Evolutionary conservation across 345 rosid species (phyloP).

Genomic region (Microcos paniculata): DNA sequence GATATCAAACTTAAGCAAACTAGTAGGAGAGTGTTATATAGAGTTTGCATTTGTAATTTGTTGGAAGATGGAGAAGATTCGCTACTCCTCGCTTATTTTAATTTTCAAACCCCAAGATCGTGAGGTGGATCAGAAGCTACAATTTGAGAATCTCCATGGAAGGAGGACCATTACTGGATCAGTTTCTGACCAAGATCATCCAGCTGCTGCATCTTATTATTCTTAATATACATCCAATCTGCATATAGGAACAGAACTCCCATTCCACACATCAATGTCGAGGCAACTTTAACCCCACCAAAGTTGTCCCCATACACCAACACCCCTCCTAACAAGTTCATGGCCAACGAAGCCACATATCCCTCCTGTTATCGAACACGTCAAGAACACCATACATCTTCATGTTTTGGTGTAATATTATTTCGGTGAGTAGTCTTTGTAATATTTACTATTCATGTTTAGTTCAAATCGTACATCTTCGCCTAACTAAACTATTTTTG

Average conservation of each 20-base stretch:
- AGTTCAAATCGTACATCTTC: too few species aligned
- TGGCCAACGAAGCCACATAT: conserved; percentile 74
- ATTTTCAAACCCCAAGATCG: not conserved
- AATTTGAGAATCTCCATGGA: not conserved
- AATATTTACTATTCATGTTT: too few species aligned
- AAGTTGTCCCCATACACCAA: conserved; percentile 63
- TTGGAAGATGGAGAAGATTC: too few species aligned
- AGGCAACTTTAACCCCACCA: conserved; percentile 73
- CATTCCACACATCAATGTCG: conserved; percentile 74
- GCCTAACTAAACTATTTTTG: too few species aligned
- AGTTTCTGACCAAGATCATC: not conserved
- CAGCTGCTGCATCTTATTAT: conserved; percentile 10
- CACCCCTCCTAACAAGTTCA: conserved; percentile 87
- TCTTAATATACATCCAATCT: conserved; percentile 59
- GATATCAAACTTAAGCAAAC: too few species aligned
- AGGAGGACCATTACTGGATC: not conserved
- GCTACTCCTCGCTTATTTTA: too few species aligned
- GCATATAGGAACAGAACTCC: conserved; percentile 82
- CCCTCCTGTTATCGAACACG: conserved; percentile 81
- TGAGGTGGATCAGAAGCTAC: not conserved
- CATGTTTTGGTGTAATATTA: too few species aligned
- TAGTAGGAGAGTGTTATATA: too few species aligned
- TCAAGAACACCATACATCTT: conserved; percentile 82
- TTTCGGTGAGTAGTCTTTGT: too few species aligned
- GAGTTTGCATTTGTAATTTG: too few species aligned